Percentiles rank a stretch among this genome's conserved stretches.
These are phyloP conservation scores for Fusarium vanettenii DNA, from an alignment of 2,329 filamentous ascomycete genomes.

Conservation along the genomic window DNA sequence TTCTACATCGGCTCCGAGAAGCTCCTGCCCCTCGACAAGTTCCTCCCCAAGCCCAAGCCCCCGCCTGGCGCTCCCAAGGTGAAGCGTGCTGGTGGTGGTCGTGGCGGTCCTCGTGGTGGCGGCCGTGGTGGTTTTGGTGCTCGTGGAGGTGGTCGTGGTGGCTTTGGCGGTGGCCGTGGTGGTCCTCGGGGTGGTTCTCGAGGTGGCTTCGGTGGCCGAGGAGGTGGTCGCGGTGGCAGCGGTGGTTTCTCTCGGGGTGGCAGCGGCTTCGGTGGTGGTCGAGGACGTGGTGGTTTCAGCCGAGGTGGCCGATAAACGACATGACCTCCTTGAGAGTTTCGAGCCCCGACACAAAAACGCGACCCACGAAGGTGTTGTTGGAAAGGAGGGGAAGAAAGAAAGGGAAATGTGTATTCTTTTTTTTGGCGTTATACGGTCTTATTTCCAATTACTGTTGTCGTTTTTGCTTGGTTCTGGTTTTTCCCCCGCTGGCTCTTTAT, in stretches of 20 bases:
- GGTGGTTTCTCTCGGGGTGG: conserved; percentile 44
- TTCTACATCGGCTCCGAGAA: conserved; percentile 97
- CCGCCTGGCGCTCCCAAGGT: conserved; percentile 71
- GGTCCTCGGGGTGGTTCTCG: conserved; percentile 46
- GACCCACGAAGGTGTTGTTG: conserved; percentile 31
- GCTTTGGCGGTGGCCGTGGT: conserved; percentile 52
- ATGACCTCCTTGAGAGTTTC: conserved; percentile 1
- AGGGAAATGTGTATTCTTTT: conserved; percentile 38
- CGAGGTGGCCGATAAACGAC: conserved; percentile 39
- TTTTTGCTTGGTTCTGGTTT: conserved; percentile 37
- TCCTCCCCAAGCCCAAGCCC: conserved; percentile 92
- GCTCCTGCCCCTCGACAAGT: conserved; percentile 93
- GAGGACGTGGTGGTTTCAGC: conserved; percentile 47
- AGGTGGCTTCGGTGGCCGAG: conserved; percentile 47
- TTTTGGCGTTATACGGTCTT: conserved; percentile 39
- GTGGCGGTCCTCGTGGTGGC: conserved; percentile 53
- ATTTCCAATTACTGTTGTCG: conserved; percentile 21
- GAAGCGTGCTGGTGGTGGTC: conserved; percentile 69
- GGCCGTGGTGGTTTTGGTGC: conserved; percentile 51
- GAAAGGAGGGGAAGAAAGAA: conserved; percentile 17
- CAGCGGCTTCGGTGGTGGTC: conserved; percentile 41
- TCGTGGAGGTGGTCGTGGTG: conserved; percentile 52
- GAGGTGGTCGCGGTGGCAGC: conserved; percentile 39
- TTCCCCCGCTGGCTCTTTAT: conserved; percentile 35
- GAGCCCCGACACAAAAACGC: conserved; percentile 19